These are phyloP conservation scores for Geotrichum aggregatum DNA, from an alignment of 1,139 yeast genomes.

Conservation along the genomic window DNA sequence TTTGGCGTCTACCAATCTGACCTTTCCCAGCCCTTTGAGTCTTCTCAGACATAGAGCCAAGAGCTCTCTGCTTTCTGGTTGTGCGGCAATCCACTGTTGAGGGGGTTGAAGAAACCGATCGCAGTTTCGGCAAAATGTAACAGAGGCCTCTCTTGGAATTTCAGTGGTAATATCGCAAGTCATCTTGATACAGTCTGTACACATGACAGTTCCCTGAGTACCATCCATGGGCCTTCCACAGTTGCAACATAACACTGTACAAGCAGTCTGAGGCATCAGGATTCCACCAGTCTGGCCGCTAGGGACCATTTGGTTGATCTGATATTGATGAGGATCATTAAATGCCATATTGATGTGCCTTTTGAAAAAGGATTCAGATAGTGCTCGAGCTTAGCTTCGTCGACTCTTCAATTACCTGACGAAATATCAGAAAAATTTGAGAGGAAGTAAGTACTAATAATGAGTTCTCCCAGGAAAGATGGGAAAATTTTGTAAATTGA, in stretches of 20 bases:
- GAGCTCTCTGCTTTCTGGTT: constrained; percentile 86
- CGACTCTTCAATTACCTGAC: not conserved
- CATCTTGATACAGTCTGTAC: constrained; percentile 92
- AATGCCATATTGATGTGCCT: constrained; percentile 2
- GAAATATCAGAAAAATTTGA: no score
- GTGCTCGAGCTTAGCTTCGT: not conserved
- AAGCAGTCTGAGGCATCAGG: constrained; percentile 43
- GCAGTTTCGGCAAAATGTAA: constrained; percentile 94
- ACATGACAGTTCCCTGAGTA: constrained; percentile 88
- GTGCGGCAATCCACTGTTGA: constrained; percentile 85
- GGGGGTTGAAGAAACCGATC: constrained; percentile 96
- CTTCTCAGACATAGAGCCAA: constrained; percentile 85
- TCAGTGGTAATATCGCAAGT: constrained; percentile 94
- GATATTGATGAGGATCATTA: constrained; percentile 3
- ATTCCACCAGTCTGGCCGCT: constrained; percentile 20
- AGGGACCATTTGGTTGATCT: constrained; percentile 8
- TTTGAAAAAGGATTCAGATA: not conserved
- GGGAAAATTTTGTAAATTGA: not conserved
- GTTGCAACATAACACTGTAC: constrained; percentile 89
- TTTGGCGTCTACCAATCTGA: constrained; percentile 86
- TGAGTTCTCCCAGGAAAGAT: not conserved
- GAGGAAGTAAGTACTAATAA: no score
- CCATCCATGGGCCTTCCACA: constrained; percentile 99
- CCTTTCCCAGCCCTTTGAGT: constrained; percentile 82
- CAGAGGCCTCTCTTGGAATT: constrained; percentile 88